Base-by-base conservation (phyloP, 495 filamentous ascomycete genomes). In the Ramalina intermedia region DNA sequence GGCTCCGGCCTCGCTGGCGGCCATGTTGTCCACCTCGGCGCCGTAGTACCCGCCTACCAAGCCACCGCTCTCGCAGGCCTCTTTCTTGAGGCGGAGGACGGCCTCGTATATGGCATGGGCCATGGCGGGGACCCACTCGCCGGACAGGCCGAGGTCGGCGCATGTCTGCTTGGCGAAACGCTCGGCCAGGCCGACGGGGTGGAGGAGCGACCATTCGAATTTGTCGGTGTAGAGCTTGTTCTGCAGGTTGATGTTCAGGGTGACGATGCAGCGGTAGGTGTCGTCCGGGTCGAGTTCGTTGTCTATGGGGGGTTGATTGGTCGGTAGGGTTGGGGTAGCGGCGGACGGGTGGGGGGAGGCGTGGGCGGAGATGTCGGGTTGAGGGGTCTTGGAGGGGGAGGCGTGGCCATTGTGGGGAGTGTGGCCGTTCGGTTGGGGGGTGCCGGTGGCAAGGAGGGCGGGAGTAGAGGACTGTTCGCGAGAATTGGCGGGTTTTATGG, bases 91-190 rank as follows among this genome's bases (percentile, higher is more conserved):
- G 41, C 84, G 82, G 37, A 96, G 68, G 1, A 90, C 87, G 6
- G 91, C 87, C 66, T 99, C 91, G 65, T 96, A 96, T 52, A 99
- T 96, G 9, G 87, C 91, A 60, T 96, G 90, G 16, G 93, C 80
- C 66, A 99, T 84, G 33, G 88, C 85, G 3, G 87, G 83, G 6
- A 95, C 78, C 84, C 94, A 99, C 69, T 99, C 91, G 47, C 87
- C 88, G 37, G 76, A 67, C 18, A 99, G 72, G 29, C 88, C 88
- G 4, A 96, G 65, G 60, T 99, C 91, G 11, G 88, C 83, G 63
- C 89, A 94, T 0, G 91, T 96, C 48, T 84, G 73, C 56, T 85
- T 84, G 41, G 91, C 93, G 63, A 96, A 96, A 37, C 80, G 75
- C 63, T 99, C 91, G 9, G 91, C 86, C 47, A 91, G 82, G 13